phyloP scores from a whole-genome alignment of 345 rosid species.

The Pugionium dolabratum region DNA sequence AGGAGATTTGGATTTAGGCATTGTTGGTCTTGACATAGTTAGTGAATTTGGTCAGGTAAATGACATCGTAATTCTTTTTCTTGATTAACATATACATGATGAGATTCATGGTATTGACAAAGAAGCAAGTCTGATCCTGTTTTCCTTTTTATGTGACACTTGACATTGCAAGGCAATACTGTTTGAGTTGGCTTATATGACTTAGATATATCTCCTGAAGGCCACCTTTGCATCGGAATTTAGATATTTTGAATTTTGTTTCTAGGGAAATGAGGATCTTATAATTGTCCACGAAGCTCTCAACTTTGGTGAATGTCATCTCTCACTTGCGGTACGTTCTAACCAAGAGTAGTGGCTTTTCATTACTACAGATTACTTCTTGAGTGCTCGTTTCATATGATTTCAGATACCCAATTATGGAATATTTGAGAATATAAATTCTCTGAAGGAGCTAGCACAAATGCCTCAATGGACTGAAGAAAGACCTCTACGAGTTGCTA shows the following conservation, averaged over 20 bases:
- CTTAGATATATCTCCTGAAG: background rate
- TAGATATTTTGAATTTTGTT: constrained; percentile 17
- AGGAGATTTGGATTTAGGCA: constrained; percentile 93
- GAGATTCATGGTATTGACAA: constrained; percentile 11
- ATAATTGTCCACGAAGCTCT: constrained; percentile 85
- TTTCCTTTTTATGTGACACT: background rate
- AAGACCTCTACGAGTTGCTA: constrained; percentile 89
- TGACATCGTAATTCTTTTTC: background rate
- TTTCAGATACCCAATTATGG: constrained; percentile 92
- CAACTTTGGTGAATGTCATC: constrained; percentile 83
- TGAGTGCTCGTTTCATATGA: constrained; percentile 13
- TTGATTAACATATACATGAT: background rate
- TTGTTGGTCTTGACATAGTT: constrained; percentile 85
- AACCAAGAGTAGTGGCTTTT: constrained; percentile 3
- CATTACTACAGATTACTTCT: constrained; percentile 5
- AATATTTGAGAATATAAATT: constrained; percentile 85
- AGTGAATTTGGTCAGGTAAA: constrained; percentile 82
- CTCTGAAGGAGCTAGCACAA: constrained; percentile 63
- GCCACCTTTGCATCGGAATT: constrained; percentile 4
- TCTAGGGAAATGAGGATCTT: constrained; percentile 82
- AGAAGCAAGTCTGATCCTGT: constrained; percentile 2
- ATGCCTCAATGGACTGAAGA: constrained; percentile 93
- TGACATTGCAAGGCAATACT: background rate
- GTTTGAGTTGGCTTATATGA: constrained; percentile 12
- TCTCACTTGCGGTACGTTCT: constrained; percentile 79